These are phyloP conservation scores for Tolypocladium endophyticum DNA, from an alignment of 2,329 filamentous ascomycete species.

Conservation along the genomic window DNA sequence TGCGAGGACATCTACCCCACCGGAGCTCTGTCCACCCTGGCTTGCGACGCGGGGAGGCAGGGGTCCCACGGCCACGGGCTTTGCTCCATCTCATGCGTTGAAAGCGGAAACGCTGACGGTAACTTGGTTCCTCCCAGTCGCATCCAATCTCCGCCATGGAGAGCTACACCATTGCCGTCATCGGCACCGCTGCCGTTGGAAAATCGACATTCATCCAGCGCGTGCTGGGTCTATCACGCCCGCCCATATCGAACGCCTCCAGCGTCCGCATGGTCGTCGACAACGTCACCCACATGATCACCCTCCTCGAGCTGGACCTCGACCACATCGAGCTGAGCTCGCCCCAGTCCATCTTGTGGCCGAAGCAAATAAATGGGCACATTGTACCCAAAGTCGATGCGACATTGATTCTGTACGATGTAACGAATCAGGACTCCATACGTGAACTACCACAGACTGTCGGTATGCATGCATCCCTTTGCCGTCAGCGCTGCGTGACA, in stretches of 20 bases:
- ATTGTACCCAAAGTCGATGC: constrained; percentile 70
- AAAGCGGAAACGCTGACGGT: constrained; percentile 2
- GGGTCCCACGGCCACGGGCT: constrained; percentile 8
- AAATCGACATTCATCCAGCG: constrained; percentile 60
- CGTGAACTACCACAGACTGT: constrained; percentile 64
- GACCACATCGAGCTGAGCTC: constrained; percentile 53
- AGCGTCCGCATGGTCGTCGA: constrained; percentile 49
- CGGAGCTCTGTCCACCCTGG: not conserved
- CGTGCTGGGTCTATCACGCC: constrained; percentile 43
- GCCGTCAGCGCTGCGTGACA: constrained; percentile 3
- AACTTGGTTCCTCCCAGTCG: constrained; percentile 11
- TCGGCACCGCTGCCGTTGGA: constrained; percentile 55
- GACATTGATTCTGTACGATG: constrained; percentile 79
- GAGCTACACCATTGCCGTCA: constrained; percentile 53
- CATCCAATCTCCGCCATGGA: constrained; percentile 36
- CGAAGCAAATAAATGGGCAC: constrained; percentile 57
- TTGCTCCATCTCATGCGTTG: constrained; percentile 3
- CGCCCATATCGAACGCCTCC: constrained; percentile 43
- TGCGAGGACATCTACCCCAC: not conserved
- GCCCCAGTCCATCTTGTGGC: constrained; percentile 50
- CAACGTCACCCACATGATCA: constrained; percentile 45
- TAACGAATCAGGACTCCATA: constrained; percentile 67
- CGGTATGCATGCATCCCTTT: constrained; percentile 37
- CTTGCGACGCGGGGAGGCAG: constrained; percentile 9
- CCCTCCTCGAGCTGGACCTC: constrained; percentile 54